Conservation (phyloP, 305 asterid genomes). For the Solanum hybrid region DNA sequence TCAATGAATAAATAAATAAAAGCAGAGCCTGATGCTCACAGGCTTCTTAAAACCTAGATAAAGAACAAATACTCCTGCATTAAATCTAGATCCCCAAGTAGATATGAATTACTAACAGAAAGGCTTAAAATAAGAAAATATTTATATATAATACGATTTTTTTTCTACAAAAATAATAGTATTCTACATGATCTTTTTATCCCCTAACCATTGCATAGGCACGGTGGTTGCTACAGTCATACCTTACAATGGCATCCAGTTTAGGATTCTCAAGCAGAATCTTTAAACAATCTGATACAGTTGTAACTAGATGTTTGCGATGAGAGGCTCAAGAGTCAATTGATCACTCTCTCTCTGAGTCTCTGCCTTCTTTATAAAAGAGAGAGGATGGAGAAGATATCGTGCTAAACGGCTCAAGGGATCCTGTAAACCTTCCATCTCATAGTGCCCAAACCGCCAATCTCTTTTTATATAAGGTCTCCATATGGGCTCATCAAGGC, state of each 20-base stretch:
- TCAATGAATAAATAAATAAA: neutral
- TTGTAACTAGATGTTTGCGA: constrained; percentile 1
- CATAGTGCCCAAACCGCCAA: constrained; percentile 92
- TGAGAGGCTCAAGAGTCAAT: constrained; percentile 43
- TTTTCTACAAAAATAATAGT: neutral
- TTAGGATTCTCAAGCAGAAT: neutral
- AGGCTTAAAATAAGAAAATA: neutral
- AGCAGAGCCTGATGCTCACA: neutral
- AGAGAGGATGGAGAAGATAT: constrained; percentile 37
- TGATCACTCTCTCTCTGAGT: constrained; percentile 28
- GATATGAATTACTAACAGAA: neutral
- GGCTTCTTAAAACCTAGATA: neutral
- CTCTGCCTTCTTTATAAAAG: constrained; percentile 26
- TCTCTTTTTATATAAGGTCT: constrained; percentile 53
- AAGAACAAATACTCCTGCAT: neutral
- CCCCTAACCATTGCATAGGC: neutral
- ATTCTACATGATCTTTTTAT: neutral
- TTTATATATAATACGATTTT: neutral
- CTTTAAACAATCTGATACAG: neutral
- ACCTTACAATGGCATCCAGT: neutral
- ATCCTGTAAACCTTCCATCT: constrained; percentile 88
- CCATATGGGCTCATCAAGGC: constrained; percentile 67
- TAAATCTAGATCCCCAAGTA: neutral
- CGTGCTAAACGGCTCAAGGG: constrained; percentile 69
- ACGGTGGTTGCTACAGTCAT: neutral